phyloP scores from a whole-genome alignment of 1,139 yeast genomes.

The Taiozyma sp. region DNA sequence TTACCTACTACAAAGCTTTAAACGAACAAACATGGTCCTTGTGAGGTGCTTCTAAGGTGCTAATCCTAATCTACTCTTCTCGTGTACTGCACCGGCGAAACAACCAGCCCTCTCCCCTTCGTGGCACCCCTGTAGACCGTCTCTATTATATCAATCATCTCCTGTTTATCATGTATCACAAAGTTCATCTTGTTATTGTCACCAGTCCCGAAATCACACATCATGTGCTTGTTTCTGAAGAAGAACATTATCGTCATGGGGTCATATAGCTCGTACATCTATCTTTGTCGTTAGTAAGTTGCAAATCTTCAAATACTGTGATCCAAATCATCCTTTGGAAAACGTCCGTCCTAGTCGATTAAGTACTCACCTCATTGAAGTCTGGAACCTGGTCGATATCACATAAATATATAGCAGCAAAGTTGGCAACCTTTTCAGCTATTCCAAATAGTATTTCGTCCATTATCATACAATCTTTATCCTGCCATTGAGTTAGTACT shows the following conservation, averaged over 20 bases:
- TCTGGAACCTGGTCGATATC: conserved; percentile 89
- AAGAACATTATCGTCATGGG: conserved; percentile 94
- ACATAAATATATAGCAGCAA: conserved; percentile 84
- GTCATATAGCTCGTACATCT: conserved; percentile 90
- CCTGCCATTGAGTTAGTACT: conserved; percentile 23
- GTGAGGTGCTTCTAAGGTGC: too few species aligned
- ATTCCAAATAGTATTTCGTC: conserved; percentile 79
- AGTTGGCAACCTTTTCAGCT: conserved; percentile 81
- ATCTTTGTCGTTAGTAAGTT: neutral
- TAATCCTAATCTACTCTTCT: conserved; percentile 10
- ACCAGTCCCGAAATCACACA: conserved; percentile 98
- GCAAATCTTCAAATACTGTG: neutral
- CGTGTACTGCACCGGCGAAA: conserved; percentile 51
- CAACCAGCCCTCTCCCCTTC: conserved; percentile 89
- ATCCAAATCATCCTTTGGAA: conserved; percentile 11
- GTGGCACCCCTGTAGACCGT: conserved; percentile 87
- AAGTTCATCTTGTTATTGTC: conserved; percentile 92
- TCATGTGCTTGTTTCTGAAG: conserved; percentile 90
- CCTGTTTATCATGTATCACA: conserved; percentile 75
- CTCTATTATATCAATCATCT: conserved; percentile 85
- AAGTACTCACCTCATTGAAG: conserved; percentile 48
- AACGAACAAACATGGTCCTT: neutral
- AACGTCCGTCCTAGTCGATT: neutral
- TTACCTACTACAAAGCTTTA: neutral
- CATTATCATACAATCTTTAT: conserved; percentile 81